Percentiles rank a stretch among this genome's conserved stretches.
phyloP scores from a whole-genome alignment of 1,139 yeast genomes.

The Saccharomyces pastorianus region DNA sequence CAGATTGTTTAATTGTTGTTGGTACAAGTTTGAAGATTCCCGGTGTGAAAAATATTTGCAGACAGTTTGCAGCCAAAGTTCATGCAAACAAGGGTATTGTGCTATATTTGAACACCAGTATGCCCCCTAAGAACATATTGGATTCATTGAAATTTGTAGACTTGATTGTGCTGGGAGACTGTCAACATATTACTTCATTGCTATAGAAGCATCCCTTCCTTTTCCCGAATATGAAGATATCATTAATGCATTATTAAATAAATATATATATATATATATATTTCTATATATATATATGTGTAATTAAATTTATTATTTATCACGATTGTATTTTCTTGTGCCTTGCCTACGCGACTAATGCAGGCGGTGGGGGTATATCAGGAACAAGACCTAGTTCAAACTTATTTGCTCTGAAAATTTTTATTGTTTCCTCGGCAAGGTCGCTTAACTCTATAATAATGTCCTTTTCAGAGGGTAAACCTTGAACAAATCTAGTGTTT shows the following conservation, averaged over 20 bases:
- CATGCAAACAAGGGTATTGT: slow-evolving; percentile 52
- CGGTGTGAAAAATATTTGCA: slow-evolving; percentile 71
- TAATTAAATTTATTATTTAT: too few species aligned
- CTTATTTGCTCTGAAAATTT: slow-evolving; percentile 42
- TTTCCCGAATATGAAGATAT: neutral
- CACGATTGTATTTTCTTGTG: neutral
- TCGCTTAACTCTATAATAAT: slow-evolving; percentile 30
- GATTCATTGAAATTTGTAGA: slow-evolving; percentile 49
- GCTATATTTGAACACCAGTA: slow-evolving; percentile 50
- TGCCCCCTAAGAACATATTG: slow-evolving; percentile 41
- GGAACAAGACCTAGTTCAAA: slow-evolving; percentile 69
- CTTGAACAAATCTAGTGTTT: slow-evolving; percentile 28
- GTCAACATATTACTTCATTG: slow-evolving; percentile 37
- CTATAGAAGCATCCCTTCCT: slow-evolving; percentile 1
- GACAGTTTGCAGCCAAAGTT: slow-evolving; percentile 58
- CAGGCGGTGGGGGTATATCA: slow-evolving; percentile 65
- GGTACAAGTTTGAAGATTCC: slow-evolving; percentile 85
- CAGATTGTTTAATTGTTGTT: slow-evolving; percentile 73
- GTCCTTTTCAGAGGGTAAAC: slow-evolving; percentile 31
- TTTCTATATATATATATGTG: neutral
- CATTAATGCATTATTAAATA: neutral
- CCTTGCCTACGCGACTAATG: slow-evolving; percentile 12
- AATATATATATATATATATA: neutral
- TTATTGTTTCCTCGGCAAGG: slow-evolving; percentile 38
- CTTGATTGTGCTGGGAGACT: slow-evolving; percentile 50